Percentiles rank a stretch among this genome's conserved stretches.
phyloP scores from a whole-genome alignment of 2,329 filamentous ascomycete genomes.

The Scopulariopsis brevicaulis region DNA sequence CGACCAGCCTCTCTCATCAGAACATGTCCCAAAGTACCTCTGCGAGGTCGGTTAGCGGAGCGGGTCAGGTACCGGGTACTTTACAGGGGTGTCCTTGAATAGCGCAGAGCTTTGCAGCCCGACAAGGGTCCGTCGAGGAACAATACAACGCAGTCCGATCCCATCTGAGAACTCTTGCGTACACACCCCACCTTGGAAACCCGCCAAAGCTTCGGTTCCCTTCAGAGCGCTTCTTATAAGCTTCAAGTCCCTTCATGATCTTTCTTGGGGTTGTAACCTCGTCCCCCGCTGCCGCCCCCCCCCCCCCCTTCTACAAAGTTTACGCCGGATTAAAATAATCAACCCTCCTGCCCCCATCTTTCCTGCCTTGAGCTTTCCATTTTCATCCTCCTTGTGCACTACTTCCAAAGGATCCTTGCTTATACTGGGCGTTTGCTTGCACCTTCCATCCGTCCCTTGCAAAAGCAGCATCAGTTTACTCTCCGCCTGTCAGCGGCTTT shows the following conservation, averaged over 20 bases:
- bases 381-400: background rate
- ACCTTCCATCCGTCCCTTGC: background rate
- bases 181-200: background rate
- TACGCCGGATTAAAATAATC: background rate
- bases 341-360: background rate
- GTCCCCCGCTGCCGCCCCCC: background rate
- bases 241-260: background rate
- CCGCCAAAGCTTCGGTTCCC: background rate
- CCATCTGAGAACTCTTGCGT: background rate
- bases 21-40: too few relatives aligned
- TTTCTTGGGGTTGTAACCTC: background rate
- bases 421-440: background rate
- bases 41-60: background rate
- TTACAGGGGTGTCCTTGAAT: background rate
- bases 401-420: background rate
- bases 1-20: too few relatives aligned
- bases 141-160: background rate
- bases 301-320: background rate
- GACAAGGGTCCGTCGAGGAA: background rate
- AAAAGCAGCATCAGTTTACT: background rate
- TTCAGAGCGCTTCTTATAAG: background rate
- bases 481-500: background rate
- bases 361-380: background rate
- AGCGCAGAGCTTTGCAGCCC: background rate
- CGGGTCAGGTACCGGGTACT: background rate